Percentiles rank a stretch among this genome's conserved stretches.
phyloP scores from a whole-genome alignment of 108 stramenopile species.

The Chaetoceros muelleri region DNA sequence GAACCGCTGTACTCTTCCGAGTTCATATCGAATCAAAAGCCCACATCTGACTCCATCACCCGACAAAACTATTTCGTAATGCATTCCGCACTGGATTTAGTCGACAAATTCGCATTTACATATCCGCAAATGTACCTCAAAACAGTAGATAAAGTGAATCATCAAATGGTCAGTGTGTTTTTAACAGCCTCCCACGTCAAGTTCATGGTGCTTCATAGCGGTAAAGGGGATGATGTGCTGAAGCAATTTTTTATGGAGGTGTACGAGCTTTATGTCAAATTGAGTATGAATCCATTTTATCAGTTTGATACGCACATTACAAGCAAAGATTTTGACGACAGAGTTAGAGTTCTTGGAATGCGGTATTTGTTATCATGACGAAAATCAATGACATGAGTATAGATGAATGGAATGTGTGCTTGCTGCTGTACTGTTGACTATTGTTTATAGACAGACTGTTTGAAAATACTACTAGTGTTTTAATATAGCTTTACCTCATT shows the following conservation, averaged over 20 bases:
- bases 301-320: slow-evolving; percentile 83
- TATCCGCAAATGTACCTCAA: slow-evolving; percentile 72
- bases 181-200: slow-evolving; percentile 86
- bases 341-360: slow-evolving; percentile 64
- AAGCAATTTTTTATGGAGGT: slow-evolving; percentile 89
- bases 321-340: slow-evolving; percentile 72
- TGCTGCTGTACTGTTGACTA: too few relatives aligned
- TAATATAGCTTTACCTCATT: too few relatives aligned
- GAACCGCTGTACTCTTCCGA: slow-evolving; percentile 85
- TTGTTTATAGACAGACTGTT: too few relatives aligned
- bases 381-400: too few relatives aligned
- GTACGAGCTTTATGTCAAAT: slow-evolving; percentile 90
- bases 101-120: slow-evolving; percentile 80
- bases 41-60: slow-evolving; percentile 55
- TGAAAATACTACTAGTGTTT: too few relatives aligned
- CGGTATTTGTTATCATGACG: slow-evolving; percentile 27
- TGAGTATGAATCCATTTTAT: slow-evolving; percentile 93
- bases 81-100: slow-evolving; percentile 88
- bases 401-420: too few relatives aligned
- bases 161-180: slow-evolving; percentile 86
- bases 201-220: slow-evolving; percentile 86
- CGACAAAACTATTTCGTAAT: slow-evolving; percentile 90
- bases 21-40: slow-evolving; percentile 21
- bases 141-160: slow-evolving; percentile 90
- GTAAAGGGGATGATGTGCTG: slow-evolving; percentile 75